Evolutionary conservation across 163 green algal species (phyloP).

Genomic region (Chlorella variabilis): DNA sequence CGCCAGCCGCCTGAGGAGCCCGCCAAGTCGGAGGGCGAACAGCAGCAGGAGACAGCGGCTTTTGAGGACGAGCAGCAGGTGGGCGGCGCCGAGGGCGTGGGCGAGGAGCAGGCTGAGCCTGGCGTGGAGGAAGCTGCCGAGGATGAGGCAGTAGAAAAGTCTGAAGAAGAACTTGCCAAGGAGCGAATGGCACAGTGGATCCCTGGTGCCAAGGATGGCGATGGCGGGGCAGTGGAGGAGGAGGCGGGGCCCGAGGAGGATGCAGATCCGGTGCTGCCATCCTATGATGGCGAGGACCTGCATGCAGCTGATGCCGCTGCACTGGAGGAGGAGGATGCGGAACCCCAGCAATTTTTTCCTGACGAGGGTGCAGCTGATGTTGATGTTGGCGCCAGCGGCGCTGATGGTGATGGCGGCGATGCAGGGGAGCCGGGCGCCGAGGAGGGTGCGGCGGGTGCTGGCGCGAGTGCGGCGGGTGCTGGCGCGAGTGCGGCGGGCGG

Average conservation of each 20-base stretch:
- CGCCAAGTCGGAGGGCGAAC: not conserved
- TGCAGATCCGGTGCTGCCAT: not conserved
- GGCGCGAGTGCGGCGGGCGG: not conserved
- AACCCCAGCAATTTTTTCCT: constrained; percentile 21
- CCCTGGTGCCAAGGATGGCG: constrained; percentile 14
- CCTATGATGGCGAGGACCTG: constrained; percentile 14
- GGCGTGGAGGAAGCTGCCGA: not conserved
- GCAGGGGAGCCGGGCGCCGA: not conserved
- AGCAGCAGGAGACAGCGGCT: not conserved
- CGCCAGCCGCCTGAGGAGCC: constrained; percentile 13
- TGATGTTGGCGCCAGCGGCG: not conserved
- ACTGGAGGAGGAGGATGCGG: not conserved
- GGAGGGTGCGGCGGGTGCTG: not conserved
- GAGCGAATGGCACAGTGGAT: constrained; percentile 47
- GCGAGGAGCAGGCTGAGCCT: constrained; percentile 1
- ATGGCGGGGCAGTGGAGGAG: not conserved
- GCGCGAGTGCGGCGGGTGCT: no score
- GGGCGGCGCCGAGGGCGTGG: constrained; percentile 15
- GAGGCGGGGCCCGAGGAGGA: not conserved
- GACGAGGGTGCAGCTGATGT: not conserved
- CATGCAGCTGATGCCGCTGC: not conserved
- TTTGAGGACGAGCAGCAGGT: constrained; percentile 6
- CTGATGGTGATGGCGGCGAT: not conserved
- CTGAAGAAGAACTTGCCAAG: constrained; percentile 37
- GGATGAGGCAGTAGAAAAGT: constrained; percentile 2